Evolutionary conservation across 2,329 filamentous ascomycete genomes (phyloP), one percentile per base, ranked within the genome.

Genomic region (Lasiodiplodia citricola): DNA sequence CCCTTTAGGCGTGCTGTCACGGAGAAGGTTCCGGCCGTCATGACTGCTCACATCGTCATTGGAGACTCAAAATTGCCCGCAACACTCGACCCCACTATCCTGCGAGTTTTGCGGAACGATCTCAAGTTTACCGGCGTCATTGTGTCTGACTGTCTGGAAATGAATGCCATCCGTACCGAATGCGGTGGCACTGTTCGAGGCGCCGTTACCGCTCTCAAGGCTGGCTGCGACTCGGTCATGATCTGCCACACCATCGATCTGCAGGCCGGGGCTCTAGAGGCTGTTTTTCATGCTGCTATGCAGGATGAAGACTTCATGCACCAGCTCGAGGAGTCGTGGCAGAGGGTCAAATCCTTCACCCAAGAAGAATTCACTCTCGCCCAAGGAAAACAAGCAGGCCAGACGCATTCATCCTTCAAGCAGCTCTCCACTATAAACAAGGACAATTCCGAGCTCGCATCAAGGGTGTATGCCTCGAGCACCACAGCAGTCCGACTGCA

Each of bases 81-180:
- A 4, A 68, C 66, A 1, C 50, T 68, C 11, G 57, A 68, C n/a
- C 23, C 56, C 11, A 5, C 1, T 2, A 35, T 63, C 4, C 11
- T 68, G 37, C 50, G 37, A 10, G 54, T 28, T 21, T 14, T 68
- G 31, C 38, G 66, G 6, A 21, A 55, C 0, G 35, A 55, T 37
- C 37, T 68, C 28, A 55, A 63, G 5, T 68, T 62, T 14, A 7
- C 47, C n/a, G 66, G 66, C 4, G 66, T 68, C 18, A 63, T 68
- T 14, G 38, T 68, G 3, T 68, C 66, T 0, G 66, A 68, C 25
- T 68, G 66, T 25, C 50, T 68, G 16, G 66, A 68, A 25, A 68
- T 68, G 66, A 68, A 68, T 2, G 66, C 66, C 25, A 68, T 68
- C n/a, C 56, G 66, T 3, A 68, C 66, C 8, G 66, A 68, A 41